phyloP scores from a whole-genome alignment of 2,329 filamentous ascomycete species.

The Sporothrix brunneoviolacea region DNA sequence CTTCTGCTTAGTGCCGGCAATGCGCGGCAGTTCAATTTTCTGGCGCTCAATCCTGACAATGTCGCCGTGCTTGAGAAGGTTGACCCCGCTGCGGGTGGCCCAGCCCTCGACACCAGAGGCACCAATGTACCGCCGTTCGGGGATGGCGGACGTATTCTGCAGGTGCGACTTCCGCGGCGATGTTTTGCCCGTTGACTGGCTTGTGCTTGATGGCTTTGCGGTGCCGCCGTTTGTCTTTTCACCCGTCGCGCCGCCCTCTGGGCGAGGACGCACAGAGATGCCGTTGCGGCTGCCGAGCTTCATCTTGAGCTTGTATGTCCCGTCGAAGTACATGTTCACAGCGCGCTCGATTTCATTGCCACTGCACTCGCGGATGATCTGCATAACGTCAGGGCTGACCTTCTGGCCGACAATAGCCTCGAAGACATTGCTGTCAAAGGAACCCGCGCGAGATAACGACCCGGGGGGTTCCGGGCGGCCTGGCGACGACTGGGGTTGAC shows the following conservation, averaged over 20 bases:
- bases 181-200: conserved; percentile 9
- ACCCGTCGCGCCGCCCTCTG: background rate
- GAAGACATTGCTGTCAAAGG: conserved; percentile 53
- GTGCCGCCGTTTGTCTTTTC: background rate
- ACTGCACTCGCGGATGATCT: conserved; percentile 46
- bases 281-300: conserved; percentile 20
- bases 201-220: background rate
- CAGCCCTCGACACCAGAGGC: conserved; percentile 88
- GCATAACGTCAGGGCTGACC: conserved; percentile 42
- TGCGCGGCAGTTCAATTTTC: conserved; percentile 55
- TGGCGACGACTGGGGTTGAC: conserved; percentile 2
- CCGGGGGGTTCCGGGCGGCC: background rate
- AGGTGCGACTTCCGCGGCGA: conserved; percentile 4
- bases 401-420: conserved; percentile 54
- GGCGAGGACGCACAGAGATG: background rate
- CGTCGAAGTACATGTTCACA: conserved; percentile 65
- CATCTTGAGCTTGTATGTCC: conserved; percentile 46
- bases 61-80: conserved; percentile 74
- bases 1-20: conserved; percentile 33
- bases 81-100: conserved; percentile 77
- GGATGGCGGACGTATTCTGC: conserved; percentile 24
- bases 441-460: conserved; percentile 17
- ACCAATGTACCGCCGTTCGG: conserved; percentile 66
- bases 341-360: conserved; percentile 54
- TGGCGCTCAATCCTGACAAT: conserved; percentile 79